Evolutionary conservation across 768 basidiomycete species (phyloP), one percentile per base, ranked within the genome.

Genomic region (Suillus subalutaceus): DNA sequence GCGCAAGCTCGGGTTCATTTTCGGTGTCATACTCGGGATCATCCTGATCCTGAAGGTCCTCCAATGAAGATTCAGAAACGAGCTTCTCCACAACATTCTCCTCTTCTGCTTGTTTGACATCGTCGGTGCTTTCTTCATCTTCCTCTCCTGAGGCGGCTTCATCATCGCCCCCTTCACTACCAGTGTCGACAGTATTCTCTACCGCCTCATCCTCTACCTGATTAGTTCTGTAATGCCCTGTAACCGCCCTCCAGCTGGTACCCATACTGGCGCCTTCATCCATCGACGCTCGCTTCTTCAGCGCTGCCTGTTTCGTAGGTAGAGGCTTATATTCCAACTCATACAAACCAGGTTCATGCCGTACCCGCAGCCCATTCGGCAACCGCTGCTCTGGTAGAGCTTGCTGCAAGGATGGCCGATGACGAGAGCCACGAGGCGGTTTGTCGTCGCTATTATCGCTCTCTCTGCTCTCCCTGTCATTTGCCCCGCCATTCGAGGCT

Each of bases 261-360:
- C 26, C 23, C 58, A 59, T 40, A n/a, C 40, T 53, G 37, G 3
- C 35, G 26, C 13, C 10, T 65, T 3, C 63, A 1, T n/a, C 50
- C 37, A 38, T 55, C 35, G 18, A 52, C 2, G 44, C 37, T 38
- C 67, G 70, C 38, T 70, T 78, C 69, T 73, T 76, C 57, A 65
- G 52, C 32, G 75, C 73, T 20, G 75, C 73, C 44, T 68, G 69
- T 48, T 72, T 77, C 43, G 71, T 77, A 67, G 70, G 68, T 0
- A 75, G 75, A 2, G 75, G 77, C 23, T 46, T 67, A 67, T 77
- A 78, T 35, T 76, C 73, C 0, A 68, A 68, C 2, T 60, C 66
- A 12, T 68, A 64, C 18, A 66, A 67, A 4, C 58, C 63, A 30
- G 53, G 55, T 53, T 67, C 70, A 16, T 70, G 70, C 55, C 62